Evolutionary conservation across 805 yeast genomes (phyloP), one percentile per base, ranked within the genome.

Genomic region (Lachancea kluyveri): DNA sequence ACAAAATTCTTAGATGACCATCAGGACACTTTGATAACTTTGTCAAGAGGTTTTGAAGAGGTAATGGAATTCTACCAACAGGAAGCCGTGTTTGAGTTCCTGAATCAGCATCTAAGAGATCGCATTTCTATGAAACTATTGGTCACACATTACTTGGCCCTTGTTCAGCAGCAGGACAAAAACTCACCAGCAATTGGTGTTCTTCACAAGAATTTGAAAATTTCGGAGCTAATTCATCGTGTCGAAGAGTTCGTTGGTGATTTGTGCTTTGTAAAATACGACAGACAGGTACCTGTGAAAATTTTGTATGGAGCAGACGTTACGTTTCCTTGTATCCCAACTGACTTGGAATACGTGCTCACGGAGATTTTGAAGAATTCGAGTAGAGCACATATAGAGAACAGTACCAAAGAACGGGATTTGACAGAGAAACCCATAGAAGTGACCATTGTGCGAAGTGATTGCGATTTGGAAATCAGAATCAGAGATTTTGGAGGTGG

Each of bases 401-500:
- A 73, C 35, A 51, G 62, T 13, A 57, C 36, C 5, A 25, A 32
- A 8, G 45, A 39, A 6, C 37, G 40, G 17, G 56, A 44, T 15
- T 30, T 38, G 8, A 39, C 43, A 2, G 50, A 51, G 16, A 44
- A 43, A 15, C 45, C 52, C 21, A 36, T 62, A 36, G 45, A 52
- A 28, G 46, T 55, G 8, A 42, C 48, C 7, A 42, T 55, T 9
- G 43, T 46, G 10, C 39, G 64, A 31, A 54, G 63, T 5, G 45
- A 46, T 17, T 42, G 50, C 15, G 68, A 68, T n/a, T 62, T 86
- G 36, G 85, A 83, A 39, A 66, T 92, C 5, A 67, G 95, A 36
- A 64, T 90, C 20, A 67, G 94, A 25, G 98, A 90, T 60, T 70
- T 72, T 36, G 98, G 96, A 12, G 85, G 86, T 34, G 98, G 98